A percentile compares a stretch with the other conserved stretches of the same genome.
phyloP scores from a whole-genome alignment of 257 asterid species.

The Cinchona pubescens region DNA sequence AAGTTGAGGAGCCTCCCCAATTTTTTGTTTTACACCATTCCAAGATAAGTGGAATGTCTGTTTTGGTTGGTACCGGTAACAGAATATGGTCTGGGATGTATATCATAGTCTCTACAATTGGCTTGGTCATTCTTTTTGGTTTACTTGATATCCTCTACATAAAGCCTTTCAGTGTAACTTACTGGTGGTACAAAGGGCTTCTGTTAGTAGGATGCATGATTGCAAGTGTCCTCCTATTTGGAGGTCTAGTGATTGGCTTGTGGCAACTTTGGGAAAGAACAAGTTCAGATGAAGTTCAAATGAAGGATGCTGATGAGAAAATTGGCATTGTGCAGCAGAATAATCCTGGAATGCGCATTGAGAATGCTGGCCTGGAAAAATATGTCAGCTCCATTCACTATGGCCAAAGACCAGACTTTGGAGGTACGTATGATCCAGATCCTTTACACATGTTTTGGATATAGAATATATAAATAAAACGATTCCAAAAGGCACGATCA shows the following conservation, averaged over 20 bases:
- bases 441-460: too few relatives aligned
- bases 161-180: constrained; percentile 43
- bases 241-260: constrained; percentile 54
- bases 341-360: constrained; percentile 16
- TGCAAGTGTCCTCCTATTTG: constrained; percentile 53
- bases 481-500: too few relatives aligned
- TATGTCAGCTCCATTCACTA: constrained; percentile 35
- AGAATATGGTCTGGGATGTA: constrained; percentile 77
- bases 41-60: constrained; percentile 53
- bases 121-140: constrained; percentile 46
- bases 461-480: too few relatives aligned
- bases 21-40: constrained; percentile 32
- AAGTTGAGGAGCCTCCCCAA: constrained; percentile 28
- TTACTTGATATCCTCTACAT: constrained; percentile 49
- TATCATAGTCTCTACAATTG: constrained; percentile 49
- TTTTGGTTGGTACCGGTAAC: constrained; percentile 78
- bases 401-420: constrained; percentile 71
- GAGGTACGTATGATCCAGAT: too few relatives aligned
- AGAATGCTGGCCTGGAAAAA: constrained; percentile 30
- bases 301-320: constrained; percentile 3
- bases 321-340: constrained; percentile 15
- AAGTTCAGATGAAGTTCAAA: constrained; percentile 27
- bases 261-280: constrained; percentile 75
- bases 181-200: constrained; percentile 76
- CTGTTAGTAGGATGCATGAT: constrained; percentile 56